Base-by-base conservation (phyloP, 225 moss, liverwort and hornwort species). In the Bryum argenteum region DNA sequence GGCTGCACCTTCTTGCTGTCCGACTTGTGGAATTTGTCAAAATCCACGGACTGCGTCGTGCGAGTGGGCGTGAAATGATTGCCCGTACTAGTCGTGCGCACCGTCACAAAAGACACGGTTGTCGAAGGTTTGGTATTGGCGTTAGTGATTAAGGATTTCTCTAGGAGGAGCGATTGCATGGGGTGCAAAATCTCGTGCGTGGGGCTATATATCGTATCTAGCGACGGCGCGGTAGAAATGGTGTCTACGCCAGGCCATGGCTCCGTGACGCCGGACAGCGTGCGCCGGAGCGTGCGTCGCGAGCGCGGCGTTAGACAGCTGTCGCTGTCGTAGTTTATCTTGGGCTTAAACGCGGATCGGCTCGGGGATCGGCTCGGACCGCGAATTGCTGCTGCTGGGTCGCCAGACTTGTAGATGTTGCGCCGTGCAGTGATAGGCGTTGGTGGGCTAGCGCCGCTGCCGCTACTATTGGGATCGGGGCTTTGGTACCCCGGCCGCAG, bases 101-200 rank as follows among this genome's bases (percentile, higher is more conserved):
- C 74, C 26, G 82, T 61, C 17, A 65, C 39, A 2, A 24, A 58
- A 39, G 63, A 21, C 22, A 33, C 13, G 59, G 59, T 28, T 7
- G 13, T 48, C 18, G 44, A 38, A 9, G 70, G 23, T 17, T 77
- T 65, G 14, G 16, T n/a, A 48, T 6, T 48, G 1, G 0, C 2
- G 1, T 38, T 26, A 7, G 5, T 33, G 7, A 65, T 57, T 24
- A 68, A 22, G 0, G 75, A 62, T 6, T 79, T 83, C n/a, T 79
- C 69, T n/a, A 85, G 68, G 38, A 74, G 76, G 12, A 85, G 67
- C 13, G 85, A 70, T 5, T 82, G 85, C 82, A 85, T 82, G 71
- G 85, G 85, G 64, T 85, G 85, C n/a, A 85, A 57, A 68, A 85
- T 82, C 67, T 85, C 85, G 74, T 82, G 80, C 26, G 82, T 79